Base-by-base conservation (phyloP, 331 rosid species). In the Malus hybrid region DNA sequence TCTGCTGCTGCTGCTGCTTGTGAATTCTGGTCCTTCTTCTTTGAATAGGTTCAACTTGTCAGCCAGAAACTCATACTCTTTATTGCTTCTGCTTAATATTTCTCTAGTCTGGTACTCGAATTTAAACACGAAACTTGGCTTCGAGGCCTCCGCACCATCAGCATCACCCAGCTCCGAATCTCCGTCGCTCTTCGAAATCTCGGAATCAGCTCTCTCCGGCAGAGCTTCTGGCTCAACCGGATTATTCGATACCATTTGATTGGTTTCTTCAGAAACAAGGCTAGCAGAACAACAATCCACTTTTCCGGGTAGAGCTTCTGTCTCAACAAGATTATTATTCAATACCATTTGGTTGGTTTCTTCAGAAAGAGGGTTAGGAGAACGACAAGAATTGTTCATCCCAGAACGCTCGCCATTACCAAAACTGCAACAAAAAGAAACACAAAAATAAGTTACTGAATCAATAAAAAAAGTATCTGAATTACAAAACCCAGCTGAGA, bases 81-180 rank as follows among this genome's bases (percentile, higher is more conserved):
- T 84, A 6, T 15, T 16, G 28, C 75, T 70, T 76, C 70, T 81
- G 24, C 79, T 74, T 57, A 78, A 80, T 69, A 90, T 89, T 50
- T 90, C 92, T 6, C 83, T 84, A 6, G 75, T 86, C 78, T 85
- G 97, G 71, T 87, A 90, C 88, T 85, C 78, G 65, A 95, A 95
- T 76, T 84, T 89, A 79, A 95, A 95, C 22, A 80, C 91, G 36
- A 90, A 81, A 56, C 81, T 78, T 4, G 85, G 78, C 32, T 77
- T 71, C 19, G 85, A 81, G 20, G 55, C 32, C 64, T 80, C 77
- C 42, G 78, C 87, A 20, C 82, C 82, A 8, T 74, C 24, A 63
- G 7, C 2, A 4, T 46, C 78, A 44, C 44, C 8, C 12, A 61
- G 48, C 5, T 29, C 78, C 0, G 59, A 48, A 28, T 60, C 85